Percentiles rank a stretch among this genome's conserved stretches.
phyloP scores from a whole-genome alignment of 2,329 filamentous ascomycete genomes.

The Rutstroemia sp. region DNA sequence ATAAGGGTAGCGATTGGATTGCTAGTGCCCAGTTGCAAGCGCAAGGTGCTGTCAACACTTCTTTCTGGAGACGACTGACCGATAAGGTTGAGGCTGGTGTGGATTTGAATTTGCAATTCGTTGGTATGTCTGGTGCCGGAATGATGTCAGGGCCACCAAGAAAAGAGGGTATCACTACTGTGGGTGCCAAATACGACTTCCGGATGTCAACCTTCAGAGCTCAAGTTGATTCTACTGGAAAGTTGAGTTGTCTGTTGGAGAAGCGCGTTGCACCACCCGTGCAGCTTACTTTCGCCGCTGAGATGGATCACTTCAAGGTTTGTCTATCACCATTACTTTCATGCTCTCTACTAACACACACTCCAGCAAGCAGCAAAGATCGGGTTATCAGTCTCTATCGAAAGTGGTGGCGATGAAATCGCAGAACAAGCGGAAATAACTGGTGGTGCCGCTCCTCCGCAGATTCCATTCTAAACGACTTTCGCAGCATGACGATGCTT shows the following conservation, averaged over 20 bases:
- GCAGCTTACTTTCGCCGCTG: conserved; percentile 88
- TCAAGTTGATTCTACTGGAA: conserved; percentile 91
- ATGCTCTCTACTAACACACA: conserved; percentile 25
- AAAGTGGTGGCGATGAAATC: conserved; percentile 75
- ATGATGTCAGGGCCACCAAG: conserved; percentile 69
- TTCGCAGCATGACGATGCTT: conserved; percentile 15
- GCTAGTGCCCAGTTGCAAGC: conserved; percentile 76
- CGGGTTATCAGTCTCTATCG: conserved; percentile 87
- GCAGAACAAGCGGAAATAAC: conserved; percentile 70
- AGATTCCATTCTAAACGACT: conserved; percentile 54
- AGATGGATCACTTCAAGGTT: conserved; percentile 94
- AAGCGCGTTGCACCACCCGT: conserved; percentile 93
- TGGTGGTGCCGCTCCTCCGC: conserved; percentile 39
- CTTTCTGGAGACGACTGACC: conserved; percentile 88
- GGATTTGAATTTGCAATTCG: conserved; percentile 84
- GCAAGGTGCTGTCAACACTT: conserved; percentile 79
- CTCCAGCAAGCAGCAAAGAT: conserved; percentile 86
- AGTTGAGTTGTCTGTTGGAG: conserved; percentile 86
- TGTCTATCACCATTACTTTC: conserved; percentile 28
- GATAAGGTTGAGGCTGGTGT: conserved; percentile 96
- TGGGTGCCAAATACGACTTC: conserved; percentile 98
- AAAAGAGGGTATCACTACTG: conserved; percentile 83
- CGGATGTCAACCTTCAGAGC: conserved; percentile 90
- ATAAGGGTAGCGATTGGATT: conserved; percentile 89
- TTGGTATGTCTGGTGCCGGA: conserved; percentile 50